A percentile compares a stretch with the other conserved stretches of the same genome.
Evolutionary conservation across 2,329 filamentous ascomycete genomes (phyloP).

Genomic region (Atkinsonella hypoxylon): DNA sequence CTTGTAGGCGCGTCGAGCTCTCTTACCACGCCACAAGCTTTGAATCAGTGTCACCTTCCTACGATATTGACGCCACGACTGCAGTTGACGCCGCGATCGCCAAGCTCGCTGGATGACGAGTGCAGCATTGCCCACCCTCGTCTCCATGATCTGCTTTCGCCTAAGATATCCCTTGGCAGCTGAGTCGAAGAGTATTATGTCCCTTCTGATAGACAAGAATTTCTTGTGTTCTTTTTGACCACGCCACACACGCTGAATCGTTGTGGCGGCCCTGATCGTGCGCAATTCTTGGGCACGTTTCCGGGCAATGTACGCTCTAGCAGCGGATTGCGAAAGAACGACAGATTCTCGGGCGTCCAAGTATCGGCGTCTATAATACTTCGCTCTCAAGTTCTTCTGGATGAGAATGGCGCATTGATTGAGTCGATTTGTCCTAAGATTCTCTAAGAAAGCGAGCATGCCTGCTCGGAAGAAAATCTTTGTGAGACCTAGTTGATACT

Average conservation of each 20-base stretch:
- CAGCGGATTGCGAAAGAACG: conserved; percentile 64
- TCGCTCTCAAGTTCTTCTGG: conserved; percentile 92
- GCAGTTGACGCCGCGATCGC: conserved; percentile 68
- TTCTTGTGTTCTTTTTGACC: conserved; percentile 79
- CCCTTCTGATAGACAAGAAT: conserved; percentile 66
- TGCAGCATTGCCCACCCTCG: conserved; percentile 82
- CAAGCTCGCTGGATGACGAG: conserved; percentile 83
- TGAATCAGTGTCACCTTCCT: conserved; percentile 83
- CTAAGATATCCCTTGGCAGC: conserved; percentile 84
- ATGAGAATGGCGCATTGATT: conserved; percentile 96
- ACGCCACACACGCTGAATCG: conserved; percentile 90
- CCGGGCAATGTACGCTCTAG: conserved; percentile 67
- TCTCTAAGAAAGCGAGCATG: conserved; percentile 97
- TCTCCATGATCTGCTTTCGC: conserved; percentile 87
- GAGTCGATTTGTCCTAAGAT: conserved; percentile 76
- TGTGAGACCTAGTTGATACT: conserved; percentile 93
- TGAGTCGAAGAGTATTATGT: conserved; percentile 81
- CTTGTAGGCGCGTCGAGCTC: conserved; percentile 78
- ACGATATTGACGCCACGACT: conserved; percentile 77
- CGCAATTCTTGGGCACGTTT: conserved; percentile 69
- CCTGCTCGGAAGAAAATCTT: conserved; percentile 99
- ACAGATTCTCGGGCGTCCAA: conserved; percentile 76
- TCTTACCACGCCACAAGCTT: conserved; percentile 80
- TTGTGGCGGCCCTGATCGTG: conserved; percentile 76
- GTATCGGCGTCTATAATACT: conserved; percentile 89